phyloP scores from a whole-genome alignment of 2,329 filamentous ascomycete genomes.

The Huntiella bhutanensis region DNA sequence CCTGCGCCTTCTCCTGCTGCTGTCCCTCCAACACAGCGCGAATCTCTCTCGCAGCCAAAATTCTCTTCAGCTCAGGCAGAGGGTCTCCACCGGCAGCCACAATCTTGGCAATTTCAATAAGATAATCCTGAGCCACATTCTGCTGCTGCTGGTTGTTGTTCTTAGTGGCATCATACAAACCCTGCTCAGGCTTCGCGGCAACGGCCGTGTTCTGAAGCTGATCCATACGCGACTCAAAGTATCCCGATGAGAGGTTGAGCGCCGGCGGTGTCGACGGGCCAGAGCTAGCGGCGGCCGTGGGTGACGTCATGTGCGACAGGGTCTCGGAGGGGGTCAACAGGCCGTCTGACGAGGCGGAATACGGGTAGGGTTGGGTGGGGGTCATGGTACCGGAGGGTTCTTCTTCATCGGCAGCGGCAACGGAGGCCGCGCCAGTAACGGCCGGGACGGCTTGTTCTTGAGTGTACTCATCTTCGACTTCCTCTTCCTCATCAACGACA shows the following conservation, averaged over 20 bases:
- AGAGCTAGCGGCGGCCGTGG: constrained; percentile 20
- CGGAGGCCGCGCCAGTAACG: not conserved
- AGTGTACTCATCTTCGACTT: not conserved
- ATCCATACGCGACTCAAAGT: constrained; percentile 54
- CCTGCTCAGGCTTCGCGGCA: constrained; percentile 7
- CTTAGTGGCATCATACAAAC: not conserved
- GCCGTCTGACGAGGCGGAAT: not conserved
- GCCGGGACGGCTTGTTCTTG: not conserved
- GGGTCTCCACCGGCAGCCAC: constrained; percentile 43
- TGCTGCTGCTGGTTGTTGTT: constrained; percentile 13
- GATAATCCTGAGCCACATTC: constrained; percentile 32
- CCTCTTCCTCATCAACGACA: constrained; percentile 4
- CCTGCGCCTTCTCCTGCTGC: constrained; percentile 11
- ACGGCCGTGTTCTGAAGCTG: constrained; percentile 28
- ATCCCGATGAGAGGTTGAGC: constrained; percentile 28
- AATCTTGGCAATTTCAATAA: constrained; percentile 37
- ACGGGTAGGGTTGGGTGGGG: not conserved
- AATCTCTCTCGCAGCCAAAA: constrained; percentile 27
- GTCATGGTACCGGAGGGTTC: constrained; percentile 1
- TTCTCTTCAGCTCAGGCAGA: constrained; percentile 48
- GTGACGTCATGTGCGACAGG: constrained; percentile 17
- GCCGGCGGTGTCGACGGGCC: constrained; percentile 30
- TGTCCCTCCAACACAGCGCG: not conserved
- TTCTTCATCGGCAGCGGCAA: not conserved
- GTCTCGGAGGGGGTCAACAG: constrained; percentile 11